Conservation (phyloP, 1,139 yeast species). For the Pichia sp. region DNA sequence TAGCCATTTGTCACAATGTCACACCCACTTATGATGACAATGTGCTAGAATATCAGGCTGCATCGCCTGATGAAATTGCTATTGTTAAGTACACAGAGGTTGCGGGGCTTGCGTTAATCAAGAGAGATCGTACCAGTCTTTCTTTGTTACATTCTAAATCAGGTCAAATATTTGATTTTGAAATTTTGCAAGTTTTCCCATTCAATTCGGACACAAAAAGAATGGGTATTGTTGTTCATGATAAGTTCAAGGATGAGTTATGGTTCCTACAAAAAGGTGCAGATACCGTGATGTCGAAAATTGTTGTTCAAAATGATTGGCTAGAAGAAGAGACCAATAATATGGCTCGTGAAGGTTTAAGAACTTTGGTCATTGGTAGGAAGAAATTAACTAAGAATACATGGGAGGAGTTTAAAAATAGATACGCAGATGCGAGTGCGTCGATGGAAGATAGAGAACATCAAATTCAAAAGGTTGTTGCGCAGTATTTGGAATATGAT, state of each 20-base stretch:
- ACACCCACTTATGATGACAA: constrained; percentile 76
- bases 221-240: constrained; percentile 85
- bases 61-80: constrained; percentile 98
- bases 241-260: constrained; percentile 51
- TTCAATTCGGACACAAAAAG: constrained; percentile 92
- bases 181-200: constrained; percentile 80
- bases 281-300: constrained; percentile 85
- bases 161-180: constrained; percentile 45
- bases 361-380: constrained; percentile 89
- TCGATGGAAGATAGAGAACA: constrained; percentile 74
- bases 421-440: constrained; percentile 65
- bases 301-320: constrained; percentile 89
- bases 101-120: constrained; percentile 72
- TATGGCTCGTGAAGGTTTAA: constrained; percentile 96
- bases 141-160: constrained; percentile 59
- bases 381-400: constrained; percentile 49
- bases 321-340: constrained; percentile 94
- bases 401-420: constrained; percentile 55
- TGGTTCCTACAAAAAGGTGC: constrained; percentile 95
- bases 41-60: constrained; percentile 80
- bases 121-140: constrained; percentile 74
- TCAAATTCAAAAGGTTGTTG: constrained; percentile 59
- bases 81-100: constrained; percentile 86
- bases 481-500: constrained; percentile 69
- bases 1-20: constrained; percentile 93